Percentiles rank a stretch among this genome's conserved stretches.
Conservation (phyloP, 257 asterid species). For the Linderniella brevidens region DNA sequence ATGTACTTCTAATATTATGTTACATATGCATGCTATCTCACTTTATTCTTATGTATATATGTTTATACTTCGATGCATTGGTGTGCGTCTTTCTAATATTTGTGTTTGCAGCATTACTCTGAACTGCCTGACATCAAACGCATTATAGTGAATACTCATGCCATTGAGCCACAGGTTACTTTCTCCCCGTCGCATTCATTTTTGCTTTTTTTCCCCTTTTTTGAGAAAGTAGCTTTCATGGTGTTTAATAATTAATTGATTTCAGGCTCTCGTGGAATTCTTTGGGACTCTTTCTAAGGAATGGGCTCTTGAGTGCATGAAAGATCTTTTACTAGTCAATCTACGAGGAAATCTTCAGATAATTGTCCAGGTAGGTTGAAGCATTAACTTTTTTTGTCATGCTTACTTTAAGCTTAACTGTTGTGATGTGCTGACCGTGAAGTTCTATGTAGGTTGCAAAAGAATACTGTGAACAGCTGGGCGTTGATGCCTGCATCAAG, state of each 20-base stretch:
- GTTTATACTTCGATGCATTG: neutral
- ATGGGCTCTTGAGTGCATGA: conserved; percentile 99
- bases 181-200: conserved; percentile 2
- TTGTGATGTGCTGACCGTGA: conserved; percentile 8
- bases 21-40: neutral
- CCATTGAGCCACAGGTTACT: conserved; percentile 97
- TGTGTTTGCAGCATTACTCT: conserved; percentile 60
- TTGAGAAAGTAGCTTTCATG: neutral
- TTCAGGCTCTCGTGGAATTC: conserved; percentile 86
- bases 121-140: conserved; percentile 97
- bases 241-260: conserved; percentile 16
- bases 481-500: conserved; percentile 85
- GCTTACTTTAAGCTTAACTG: neutral
- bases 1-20: conserved; percentile 1
- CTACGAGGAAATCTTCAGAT: conserved; percentile 98
- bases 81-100: neutral
- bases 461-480: conserved; percentile 96
- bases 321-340: conserved; percentile 91
- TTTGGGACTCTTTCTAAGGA: conserved; percentile 90
- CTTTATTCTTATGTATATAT: neutral
- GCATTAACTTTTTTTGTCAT: neutral
- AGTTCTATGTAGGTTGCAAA: conserved; percentile 61
- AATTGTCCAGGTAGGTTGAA: conserved; percentile 73
- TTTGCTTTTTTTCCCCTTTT: neutral
- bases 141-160: conserved; percentile 97